phyloP scores from a whole-genome alignment of 2,329 filamentous ascomycete genomes.

The Fulvia fulva region DNA sequence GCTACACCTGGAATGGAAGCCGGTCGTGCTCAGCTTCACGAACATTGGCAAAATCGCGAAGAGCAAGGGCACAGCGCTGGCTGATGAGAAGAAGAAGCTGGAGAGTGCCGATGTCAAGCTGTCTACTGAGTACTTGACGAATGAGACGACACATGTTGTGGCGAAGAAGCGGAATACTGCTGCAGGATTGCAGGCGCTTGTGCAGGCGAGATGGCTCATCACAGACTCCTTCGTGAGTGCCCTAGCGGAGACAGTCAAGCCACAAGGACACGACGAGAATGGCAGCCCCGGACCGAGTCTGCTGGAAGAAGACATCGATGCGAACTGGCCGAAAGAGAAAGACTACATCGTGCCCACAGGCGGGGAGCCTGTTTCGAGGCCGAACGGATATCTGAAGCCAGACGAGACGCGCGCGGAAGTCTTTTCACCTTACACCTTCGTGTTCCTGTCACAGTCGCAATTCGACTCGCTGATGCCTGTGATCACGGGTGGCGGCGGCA shows the following conservation, averaged over 20 bases:
- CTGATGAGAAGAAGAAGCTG: slow-evolving; percentile 59
- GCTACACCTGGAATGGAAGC: slow-evolving; percentile 60
- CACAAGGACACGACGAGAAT: slow-evolving; percentile 15
- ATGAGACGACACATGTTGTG: slow-evolving; percentile 79
- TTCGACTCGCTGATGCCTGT: slow-evolving; percentile 70
- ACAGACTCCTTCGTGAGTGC: slow-evolving; percentile 69
- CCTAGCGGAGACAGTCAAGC: slow-evolving; percentile 58
- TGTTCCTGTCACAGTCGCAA: slow-evolving; percentile 76
- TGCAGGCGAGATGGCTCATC: slow-evolving; percentile 77
- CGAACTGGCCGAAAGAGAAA: slow-evolving; percentile 70
- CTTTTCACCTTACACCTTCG: slow-evolving; percentile 82
- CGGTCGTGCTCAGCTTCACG: slow-evolving; percentile 76
- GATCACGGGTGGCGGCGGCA: slow-evolving; percentile 76
- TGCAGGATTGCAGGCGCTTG: slow-evolving; percentile 78
- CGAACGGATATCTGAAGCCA: slow-evolving; percentile 64
- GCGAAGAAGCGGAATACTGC: slow-evolving; percentile 86
- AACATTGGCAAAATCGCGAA: slow-evolving; percentile 59
- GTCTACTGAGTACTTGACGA: slow-evolving; percentile 64
- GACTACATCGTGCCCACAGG: slow-evolving; percentile 69
- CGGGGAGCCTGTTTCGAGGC: slow-evolving; percentile 67
- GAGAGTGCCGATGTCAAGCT: slow-evolving; percentile 89
- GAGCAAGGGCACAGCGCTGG: slow-evolving; percentile 52
- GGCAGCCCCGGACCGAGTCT: slow-evolving; percentile 29
- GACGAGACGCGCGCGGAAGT: slow-evolving; percentile 62
- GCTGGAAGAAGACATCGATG: slow-evolving; percentile 76